Evolutionary conservation across 2,329 filamentous ascomycete genomes (phyloP).

Genomic region (Capronia coronata): DNA sequence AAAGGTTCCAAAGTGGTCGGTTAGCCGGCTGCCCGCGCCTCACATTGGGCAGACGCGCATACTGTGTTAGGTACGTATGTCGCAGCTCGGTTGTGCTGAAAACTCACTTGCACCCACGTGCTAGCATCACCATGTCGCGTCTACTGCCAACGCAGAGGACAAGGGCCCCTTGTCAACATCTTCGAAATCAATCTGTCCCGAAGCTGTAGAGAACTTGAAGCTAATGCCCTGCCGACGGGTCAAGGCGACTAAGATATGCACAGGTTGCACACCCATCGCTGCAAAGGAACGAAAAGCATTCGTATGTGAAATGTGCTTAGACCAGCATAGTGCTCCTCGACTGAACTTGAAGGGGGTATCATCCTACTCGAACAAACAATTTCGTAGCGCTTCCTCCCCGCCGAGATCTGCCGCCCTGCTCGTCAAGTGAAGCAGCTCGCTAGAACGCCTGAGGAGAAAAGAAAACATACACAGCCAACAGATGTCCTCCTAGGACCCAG

Average conservation of each 20-base stretch:
- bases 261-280: background rate
- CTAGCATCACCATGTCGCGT: slow-evolving; percentile 1
- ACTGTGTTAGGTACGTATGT: background rate
- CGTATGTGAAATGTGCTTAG: background rate
- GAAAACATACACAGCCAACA: background rate
- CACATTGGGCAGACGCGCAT: slow-evolving; percentile 25
- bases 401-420: no score
- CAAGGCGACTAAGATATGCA: background rate
- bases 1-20: background rate
- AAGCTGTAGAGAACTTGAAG: background rate
- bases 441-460: background rate
- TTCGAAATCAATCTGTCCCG: background rate
- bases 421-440: background rate
- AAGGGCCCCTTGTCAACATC: background rate
- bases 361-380: background rate
- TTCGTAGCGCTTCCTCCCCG: background rate
- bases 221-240: background rate
- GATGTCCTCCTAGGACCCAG: background rate
- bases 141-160: slow-evolving; percentile 1
- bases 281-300: background rate
- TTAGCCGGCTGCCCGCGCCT: slow-evolving; percentile 10
- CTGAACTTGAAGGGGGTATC: background rate
- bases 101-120: slow-evolving; percentile 9
- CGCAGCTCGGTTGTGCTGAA: slow-evolving; percentile 5
- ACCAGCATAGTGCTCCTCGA: background rate